These are phyloP conservation scores for Megacollybia platyphylla DNA, from an alignment of 1,284 basidiomycete genomes.

Conservation along the genomic window DNA sequence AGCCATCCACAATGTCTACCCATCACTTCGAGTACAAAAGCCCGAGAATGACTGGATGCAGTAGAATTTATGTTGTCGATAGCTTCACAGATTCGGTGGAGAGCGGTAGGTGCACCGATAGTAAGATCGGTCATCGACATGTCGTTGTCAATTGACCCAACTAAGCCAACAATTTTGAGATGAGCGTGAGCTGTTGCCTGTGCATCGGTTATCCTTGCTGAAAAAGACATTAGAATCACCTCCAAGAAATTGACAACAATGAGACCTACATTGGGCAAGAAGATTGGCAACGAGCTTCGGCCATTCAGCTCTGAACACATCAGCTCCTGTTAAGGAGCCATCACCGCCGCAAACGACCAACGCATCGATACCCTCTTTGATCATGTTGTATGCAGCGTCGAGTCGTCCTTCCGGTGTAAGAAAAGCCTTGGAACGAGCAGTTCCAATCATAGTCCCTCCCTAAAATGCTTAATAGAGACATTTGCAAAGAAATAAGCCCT, in stretches of 20 bases:
- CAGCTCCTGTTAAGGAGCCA: slow-evolving; percentile 91
- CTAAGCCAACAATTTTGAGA: slow-evolving; percentile 92
- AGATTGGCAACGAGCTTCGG: slow-evolving; percentile 69
- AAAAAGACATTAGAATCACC: slow-evolving; percentile 1
- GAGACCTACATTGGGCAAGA: slow-evolving; percentile 34
- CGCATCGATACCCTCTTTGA: slow-evolving; percentile 94
- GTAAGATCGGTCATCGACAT: slow-evolving; percentile 97
- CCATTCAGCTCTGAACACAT: slow-evolving; percentile 92
- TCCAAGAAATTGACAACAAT: slow-evolving; percentile 1
- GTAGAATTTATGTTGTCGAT: slow-evolving; percentile 98
- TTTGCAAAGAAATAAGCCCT: slow-evolving; percentile 11
- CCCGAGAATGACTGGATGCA: slow-evolving; percentile 89
- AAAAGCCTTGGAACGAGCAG: slow-evolving; percentile 84
- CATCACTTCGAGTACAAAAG: slow-evolving; percentile 99
- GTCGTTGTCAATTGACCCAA: slow-evolving; percentile 98
- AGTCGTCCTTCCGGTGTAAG: slow-evolving; percentile 80
- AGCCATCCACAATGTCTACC: slow-evolving; percentile 98
- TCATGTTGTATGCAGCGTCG: slow-evolving; percentile 81
- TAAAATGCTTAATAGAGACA: slow-evolving; percentile 14
- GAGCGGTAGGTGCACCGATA: slow-evolving; percentile 90
- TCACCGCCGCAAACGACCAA: slow-evolving; percentile 96
- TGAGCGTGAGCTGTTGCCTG: slow-evolving; percentile 67
- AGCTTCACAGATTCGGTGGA: slow-evolving; percentile 94
- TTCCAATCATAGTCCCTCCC: slow-evolving; percentile 96
- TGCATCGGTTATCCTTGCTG: slow-evolving; percentile 64